These are phyloP conservation scores for Annona cherimola DNA, from an alignment of 164 flowering plant species.

Conservation along the genomic window DNA sequence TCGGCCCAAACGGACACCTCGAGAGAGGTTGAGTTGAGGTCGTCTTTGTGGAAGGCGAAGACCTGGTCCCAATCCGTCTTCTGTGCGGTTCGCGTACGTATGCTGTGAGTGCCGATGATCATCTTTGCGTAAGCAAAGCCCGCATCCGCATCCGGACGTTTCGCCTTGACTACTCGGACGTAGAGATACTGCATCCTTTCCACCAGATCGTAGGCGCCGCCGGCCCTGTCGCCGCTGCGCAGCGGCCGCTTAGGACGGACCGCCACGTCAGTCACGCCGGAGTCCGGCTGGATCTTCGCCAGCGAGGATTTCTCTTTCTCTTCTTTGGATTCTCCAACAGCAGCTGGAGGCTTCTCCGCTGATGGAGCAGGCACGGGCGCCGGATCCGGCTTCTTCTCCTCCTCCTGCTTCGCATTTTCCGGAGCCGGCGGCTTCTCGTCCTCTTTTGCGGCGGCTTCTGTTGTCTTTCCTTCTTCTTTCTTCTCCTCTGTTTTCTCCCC, in stretches of 20 bases:
- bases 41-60: conserved; percentile 79
- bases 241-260: conserved; percentile 26
- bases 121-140: conserved; percentile 50
- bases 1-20: conserved; percentile 68
- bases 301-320: conserved; percentile 13
- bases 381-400: conserved; percentile 4
- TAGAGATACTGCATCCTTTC: conserved; percentile 74
- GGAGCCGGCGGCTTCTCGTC: conserved; percentile 22
- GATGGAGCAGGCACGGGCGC: conserved; percentile 1
- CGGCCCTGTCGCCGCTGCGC: conserved; percentile 27
- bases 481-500: conserved; percentile 32
- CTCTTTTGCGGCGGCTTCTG: conserved; percentile 16
- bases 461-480: conserved; percentile 25
- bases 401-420: conserved; percentile 23
- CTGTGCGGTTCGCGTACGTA: conserved; percentile 46
- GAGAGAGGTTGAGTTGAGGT: conserved; percentile 60
- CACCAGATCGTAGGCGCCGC: conserved; percentile 64
- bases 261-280: conserved; percentile 33
- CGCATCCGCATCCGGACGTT: conserved; percentile 16
- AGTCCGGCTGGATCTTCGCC: conserved; percentile 13
- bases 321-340: conserved; percentile 4
- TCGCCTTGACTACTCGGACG: conserved; percentile 73
- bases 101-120: conserved; percentile 72
- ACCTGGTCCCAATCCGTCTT: conserved; percentile 86
- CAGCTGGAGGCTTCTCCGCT: conserved; percentile 30